Conservation (phyloP, 1,284 basidiomycete species). For the Leccinum pachyderme region DNA sequence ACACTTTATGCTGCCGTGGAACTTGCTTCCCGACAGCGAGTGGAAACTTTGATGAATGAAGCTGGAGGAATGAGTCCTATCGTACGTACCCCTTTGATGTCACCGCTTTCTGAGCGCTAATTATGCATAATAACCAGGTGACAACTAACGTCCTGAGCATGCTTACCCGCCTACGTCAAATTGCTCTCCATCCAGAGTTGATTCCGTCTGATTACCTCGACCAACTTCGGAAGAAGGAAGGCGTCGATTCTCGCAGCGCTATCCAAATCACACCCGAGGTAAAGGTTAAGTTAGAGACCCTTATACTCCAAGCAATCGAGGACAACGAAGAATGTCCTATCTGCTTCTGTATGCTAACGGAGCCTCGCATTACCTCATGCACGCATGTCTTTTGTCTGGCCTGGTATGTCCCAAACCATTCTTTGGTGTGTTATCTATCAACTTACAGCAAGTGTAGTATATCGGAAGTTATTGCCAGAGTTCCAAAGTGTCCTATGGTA, state of each 20-base stretch:
- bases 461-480: slow-evolving; percentile 61
- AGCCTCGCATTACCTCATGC: slow-evolving; percentile 80
- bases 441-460: slow-evolving; percentile 46
- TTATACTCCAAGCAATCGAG: slow-evolving; percentile 69
- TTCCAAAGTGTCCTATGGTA: slow-evolving; percentile 80
- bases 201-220: slow-evolving; percentile 77
- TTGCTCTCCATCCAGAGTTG: slow-evolving; percentile 78
- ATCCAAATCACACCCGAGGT: slow-evolving; percentile 48
- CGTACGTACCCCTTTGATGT: slow-evolving; percentile 24
- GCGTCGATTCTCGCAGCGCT: slow-evolving; percentile 32
- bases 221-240: slow-evolving; percentile 48
- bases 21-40: slow-evolving; percentile 56
- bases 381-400: slow-evolving; percentile 74
- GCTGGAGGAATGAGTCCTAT: slow-evolving; percentile 39
- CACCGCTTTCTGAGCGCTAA: slow-evolving; percentile 3
- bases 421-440: not conserved
- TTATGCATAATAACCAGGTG: slow-evolving; percentile 40
- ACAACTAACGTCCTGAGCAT: slow-evolving; percentile 75
- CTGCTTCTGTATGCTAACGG: slow-evolving; percentile 63
- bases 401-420: slow-evolving; percentile 47
- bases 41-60: slow-evolving; percentile 55
- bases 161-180: slow-evolving; percentile 85
- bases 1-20: slow-evolving; percentile 76
- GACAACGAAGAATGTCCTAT: slow-evolving; percentile 85
- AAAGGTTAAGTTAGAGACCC: slow-evolving; percentile 55